Conservation (phyloP, 805 yeast species). For the Hanseniaspora osmophila region DNA sequence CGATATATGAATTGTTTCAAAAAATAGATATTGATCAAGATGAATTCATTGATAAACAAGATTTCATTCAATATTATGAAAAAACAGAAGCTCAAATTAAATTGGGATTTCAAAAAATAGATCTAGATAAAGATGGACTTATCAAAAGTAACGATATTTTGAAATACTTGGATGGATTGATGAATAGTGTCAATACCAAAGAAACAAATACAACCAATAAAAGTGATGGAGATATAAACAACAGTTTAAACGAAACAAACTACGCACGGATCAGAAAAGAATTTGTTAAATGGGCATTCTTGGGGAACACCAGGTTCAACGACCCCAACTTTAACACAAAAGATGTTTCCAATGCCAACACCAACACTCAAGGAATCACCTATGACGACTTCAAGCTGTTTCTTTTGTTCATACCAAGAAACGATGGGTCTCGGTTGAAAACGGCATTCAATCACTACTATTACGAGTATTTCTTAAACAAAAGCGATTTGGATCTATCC, state of each 20-base stretch:
- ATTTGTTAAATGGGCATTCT: constrained; percentile 19
- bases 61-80: constrained; percentile 49
- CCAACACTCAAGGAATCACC: constrained; percentile 29
- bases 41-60: constrained; percentile 43
- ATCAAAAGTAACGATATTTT: constrained; percentile 53
- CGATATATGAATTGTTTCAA: constrained; percentile 28
- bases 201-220: neutral
- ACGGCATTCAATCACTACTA: constrained; percentile 61
- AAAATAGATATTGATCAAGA: constrained; percentile 48
- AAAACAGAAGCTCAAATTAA: constrained; percentile 60
- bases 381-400: constrained; percentile 81
- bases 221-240: neutral
- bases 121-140: constrained; percentile 59
- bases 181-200: constrained; percentile 13
- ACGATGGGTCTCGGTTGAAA: constrained; percentile 58
- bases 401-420: constrained; percentile 67
- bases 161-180: constrained; percentile 44
- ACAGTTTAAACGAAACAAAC: constrained; percentile 5
- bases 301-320: constrained; percentile 1
- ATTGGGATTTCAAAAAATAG: constrained; percentile 53
- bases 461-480: constrained; percentile 1
- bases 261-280: constrained; percentile 2
- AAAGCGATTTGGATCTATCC: constrained; percentile 42
- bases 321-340: constrained; percentile 2
- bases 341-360: constrained; percentile 35